A percentile compares a stretch with the other conserved stretches of the same genome.
These are phyloP conservation scores for Phaffomyces opuntiae DNA, from an alignment of 805 yeast genomes.

Conservation along the genomic window DNA sequence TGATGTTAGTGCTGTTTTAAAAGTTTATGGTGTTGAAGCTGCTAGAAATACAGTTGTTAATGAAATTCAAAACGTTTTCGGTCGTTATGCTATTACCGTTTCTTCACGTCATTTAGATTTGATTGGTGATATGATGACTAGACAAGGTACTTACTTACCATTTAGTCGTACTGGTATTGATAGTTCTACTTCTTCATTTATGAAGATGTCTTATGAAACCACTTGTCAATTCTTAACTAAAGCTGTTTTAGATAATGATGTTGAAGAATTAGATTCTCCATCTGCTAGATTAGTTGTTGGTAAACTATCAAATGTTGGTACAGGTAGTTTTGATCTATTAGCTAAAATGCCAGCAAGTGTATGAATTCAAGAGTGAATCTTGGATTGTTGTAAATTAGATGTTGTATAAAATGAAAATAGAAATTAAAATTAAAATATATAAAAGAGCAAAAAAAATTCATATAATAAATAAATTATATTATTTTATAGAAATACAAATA, in stretches of 20 bases:
- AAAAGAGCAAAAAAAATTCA: neutral
- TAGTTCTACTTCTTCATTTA: slow-evolving; percentile 87
- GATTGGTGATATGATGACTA: slow-evolving; percentile 98
- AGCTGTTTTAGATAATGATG: slow-evolving; percentile 88
- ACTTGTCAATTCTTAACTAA: slow-evolving; percentile 95
- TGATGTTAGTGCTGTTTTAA: slow-evolving; percentile 85
- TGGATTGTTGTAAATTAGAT: slow-evolving; percentile 1
- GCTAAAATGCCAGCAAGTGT: slow-evolving; percentile 28
- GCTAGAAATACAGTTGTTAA: slow-evolving; percentile 96
- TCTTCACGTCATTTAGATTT: slow-evolving; percentile 91
- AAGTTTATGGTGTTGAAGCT: slow-evolving; percentile 96
- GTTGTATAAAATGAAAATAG: no score
- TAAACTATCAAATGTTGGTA: slow-evolving; percentile 84
- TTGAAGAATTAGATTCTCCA: slow-evolving; percentile 85
- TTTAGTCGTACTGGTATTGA: slow-evolving; percentile 99
- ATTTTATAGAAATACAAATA: no score
- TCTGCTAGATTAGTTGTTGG: slow-evolving; percentile 93
- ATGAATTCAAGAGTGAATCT: neutral
- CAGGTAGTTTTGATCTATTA: slow-evolving; percentile 86
- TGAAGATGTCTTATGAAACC: slow-evolving; percentile 99
- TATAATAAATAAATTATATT: neutral
- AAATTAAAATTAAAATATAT: neutral
- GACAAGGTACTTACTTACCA: slow-evolving; percentile 95
- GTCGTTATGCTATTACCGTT: slow-evolving; percentile 91
- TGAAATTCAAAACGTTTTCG: slow-evolving; percentile 93